Percentiles rank a stretch among this genome's conserved stretches.
These are phyloP conservation scores for Diaporthe citriasiana DNA, from an alignment of 2,329 filamentous ascomycete genomes.

Conservation along the genomic window DNA sequence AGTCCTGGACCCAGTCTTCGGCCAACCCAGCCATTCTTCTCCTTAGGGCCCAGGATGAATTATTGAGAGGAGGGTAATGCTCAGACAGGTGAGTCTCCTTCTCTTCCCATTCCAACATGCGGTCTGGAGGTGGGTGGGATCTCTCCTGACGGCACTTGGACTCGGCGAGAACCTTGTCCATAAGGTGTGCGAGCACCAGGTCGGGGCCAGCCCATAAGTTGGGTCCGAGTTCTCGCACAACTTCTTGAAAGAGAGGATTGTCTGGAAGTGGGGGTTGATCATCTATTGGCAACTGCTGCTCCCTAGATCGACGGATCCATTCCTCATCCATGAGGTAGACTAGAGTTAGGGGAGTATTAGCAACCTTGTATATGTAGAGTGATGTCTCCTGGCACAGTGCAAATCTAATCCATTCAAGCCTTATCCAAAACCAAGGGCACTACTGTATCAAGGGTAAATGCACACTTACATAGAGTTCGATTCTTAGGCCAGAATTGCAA, in stretches of 20 bases:
- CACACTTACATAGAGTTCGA: neutral
- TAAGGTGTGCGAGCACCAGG: fast-evolving
- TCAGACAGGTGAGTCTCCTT: slow-evolving; percentile 15
- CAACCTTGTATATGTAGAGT: neutral
- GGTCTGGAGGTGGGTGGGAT: neutral
- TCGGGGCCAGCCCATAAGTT: neutral
- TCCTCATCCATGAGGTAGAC: neutral
- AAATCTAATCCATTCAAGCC: neutral
- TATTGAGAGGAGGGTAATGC: slow-evolving; percentile 11
- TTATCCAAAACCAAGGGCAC: neutral
- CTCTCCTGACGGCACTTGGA: neutral
- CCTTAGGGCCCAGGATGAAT: neutral
- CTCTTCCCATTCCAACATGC: neutral
- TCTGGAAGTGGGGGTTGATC: neutral
- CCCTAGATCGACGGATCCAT: no score
- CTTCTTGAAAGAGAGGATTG: neutral
- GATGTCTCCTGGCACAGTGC: neutral
- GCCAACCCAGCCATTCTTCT: neutral
- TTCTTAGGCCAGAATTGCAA: neutral
- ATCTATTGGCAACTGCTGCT: neutral
- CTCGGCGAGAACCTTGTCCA: slow-evolving; percentile 11
- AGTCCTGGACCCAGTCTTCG: neutral
- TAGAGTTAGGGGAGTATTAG: neutral
- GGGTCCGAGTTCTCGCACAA: neutral
- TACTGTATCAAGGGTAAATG: neutral